Evolutionary conservation across 257 asterid species (phyloP).

Genomic region (Penstemon eatonii): DNA sequence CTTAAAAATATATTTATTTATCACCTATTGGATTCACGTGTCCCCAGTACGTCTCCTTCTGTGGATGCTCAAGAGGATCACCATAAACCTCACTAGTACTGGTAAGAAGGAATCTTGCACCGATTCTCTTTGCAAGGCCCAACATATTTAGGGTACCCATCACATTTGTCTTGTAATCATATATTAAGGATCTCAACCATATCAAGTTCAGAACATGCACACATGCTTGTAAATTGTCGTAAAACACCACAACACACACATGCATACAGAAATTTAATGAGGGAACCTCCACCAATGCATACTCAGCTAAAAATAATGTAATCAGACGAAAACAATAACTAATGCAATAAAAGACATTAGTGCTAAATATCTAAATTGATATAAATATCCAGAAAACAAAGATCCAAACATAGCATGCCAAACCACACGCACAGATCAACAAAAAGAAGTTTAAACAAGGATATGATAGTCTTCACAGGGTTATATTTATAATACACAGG

Average conservation of each 20-base stretch:
- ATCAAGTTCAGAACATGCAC: conserved; percentile 7
- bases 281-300: neutral
- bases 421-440: neutral
- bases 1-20: conserved; percentile 14
- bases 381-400: neutral
- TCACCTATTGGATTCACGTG: conserved; percentile 93
- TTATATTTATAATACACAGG: conserved; percentile 72
- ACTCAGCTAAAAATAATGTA: neutral
- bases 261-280: neutral
- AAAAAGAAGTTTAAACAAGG: conserved; percentile 37
- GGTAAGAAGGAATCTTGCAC: conserved; percentile 84
- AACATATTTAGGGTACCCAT: conserved; percentile 97
- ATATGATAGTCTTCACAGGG: conserved; percentile 79
- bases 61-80: conserved; percentile 99
- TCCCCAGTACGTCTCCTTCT: conserved; percentile 98
- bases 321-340: neutral
- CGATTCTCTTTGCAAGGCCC: conserved; percentile 96
- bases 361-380: neutral
- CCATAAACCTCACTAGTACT: conserved; percentile 99
- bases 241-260: neutral
- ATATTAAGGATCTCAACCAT: conserved; percentile 60
- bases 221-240: neutral
- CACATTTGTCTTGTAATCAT: conserved; percentile 85
- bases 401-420: conserved; percentile 5
- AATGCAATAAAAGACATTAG: neutral